These are phyloP conservation scores for Porpolomopsis calyptriformis DNA, from an alignment of 768 basidiomycete genomes.

Conservation along the genomic window DNA sequence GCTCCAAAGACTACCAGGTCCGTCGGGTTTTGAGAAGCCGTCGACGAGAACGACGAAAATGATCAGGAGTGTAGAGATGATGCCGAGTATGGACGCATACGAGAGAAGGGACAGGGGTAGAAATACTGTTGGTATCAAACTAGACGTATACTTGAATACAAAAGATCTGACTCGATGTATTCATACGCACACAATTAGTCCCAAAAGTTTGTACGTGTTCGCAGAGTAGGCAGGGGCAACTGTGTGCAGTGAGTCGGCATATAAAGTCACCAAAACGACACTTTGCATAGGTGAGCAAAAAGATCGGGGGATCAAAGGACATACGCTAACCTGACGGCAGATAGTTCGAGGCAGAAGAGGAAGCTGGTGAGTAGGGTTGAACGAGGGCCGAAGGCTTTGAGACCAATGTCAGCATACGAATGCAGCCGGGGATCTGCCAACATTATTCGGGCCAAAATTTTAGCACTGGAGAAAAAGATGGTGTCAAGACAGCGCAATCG, in stretches of 20 bases:
- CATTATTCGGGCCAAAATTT: constrained; percentile 73
- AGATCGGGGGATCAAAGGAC: constrained; percentile 1
- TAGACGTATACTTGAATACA: constrained; percentile 20
- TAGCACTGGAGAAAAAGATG: constrained; percentile 45
- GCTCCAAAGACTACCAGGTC: constrained; percentile 73
- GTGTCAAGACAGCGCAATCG: neutral
- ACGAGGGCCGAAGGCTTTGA: constrained; percentile 74
- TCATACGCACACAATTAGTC: constrained; percentile 51
- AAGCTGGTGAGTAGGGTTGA: constrained; percentile 54
- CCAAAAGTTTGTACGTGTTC: constrained; percentile 65
- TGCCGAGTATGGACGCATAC: constrained; percentile 79
- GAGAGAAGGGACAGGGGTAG: constrained; percentile 80
- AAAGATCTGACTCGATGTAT: too few species aligned
- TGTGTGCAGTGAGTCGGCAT: constrained; percentile 74
- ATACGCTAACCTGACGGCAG: constrained; percentile 62
- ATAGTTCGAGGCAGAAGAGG: constrained; percentile 81
- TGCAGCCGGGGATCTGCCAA: constrained; percentile 54
- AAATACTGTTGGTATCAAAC: constrained; percentile 76
- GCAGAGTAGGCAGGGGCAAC: constrained; percentile 59
- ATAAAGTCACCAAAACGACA: constrained; percentile 81
- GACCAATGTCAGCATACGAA: constrained; percentile 85
- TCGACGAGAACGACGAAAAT: constrained; percentile 73
- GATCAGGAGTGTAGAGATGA: constrained; percentile 66
- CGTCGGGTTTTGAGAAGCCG: constrained; percentile 58
- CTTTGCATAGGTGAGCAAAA: constrained; percentile 24